Evolutionary conservation across 1,139 yeast genomes (phyloP).

Genomic region (Zhuliangozyma parablackwelliae): DNA sequence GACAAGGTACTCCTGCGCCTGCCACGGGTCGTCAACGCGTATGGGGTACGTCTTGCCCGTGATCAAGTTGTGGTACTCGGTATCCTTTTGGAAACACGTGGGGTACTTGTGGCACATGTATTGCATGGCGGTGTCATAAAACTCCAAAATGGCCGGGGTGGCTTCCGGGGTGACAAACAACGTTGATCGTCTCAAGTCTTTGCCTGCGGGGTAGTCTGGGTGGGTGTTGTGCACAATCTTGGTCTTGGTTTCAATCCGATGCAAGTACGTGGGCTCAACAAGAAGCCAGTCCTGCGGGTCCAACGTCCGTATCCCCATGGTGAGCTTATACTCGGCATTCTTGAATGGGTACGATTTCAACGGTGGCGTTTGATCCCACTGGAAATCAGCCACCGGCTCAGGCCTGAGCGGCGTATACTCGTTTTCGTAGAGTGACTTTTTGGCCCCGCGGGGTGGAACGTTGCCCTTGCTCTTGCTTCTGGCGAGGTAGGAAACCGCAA

Average conservation of each 20-base stretch:
- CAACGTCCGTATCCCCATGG: slow-evolving; percentile 60
- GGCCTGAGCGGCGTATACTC: slow-evolving; percentile 3
- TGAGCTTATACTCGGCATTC: slow-evolving; percentile 44
- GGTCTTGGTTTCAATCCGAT: slow-evolving; percentile 40
- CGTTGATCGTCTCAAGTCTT: slow-evolving; percentile 26
- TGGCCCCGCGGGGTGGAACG: no score
- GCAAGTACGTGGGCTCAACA: slow-evolving; percentile 59
- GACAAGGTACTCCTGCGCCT: slow-evolving; percentile 40
- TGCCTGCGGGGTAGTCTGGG: slow-evolving; percentile 29
- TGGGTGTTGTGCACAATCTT: slow-evolving; percentile 35
- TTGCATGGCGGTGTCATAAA: slow-evolving; percentile 45
- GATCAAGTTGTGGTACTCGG: slow-evolving; percentile 37
- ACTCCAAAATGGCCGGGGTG: slow-evolving; percentile 50
- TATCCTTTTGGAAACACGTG: slow-evolving; percentile 38
- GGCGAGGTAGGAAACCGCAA: no score
- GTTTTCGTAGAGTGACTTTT: background rate
- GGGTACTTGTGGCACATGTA: slow-evolving; percentile 59
- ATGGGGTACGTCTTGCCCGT: slow-evolving; percentile 36
- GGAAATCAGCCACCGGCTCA: slow-evolving; percentile 7
- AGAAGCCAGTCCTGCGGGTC: slow-evolving; percentile 61
- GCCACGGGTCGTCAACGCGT: slow-evolving; percentile 17
- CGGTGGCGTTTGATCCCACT: slow-evolving; percentile 14
- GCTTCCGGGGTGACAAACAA: slow-evolving; percentile 40
- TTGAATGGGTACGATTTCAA: slow-evolving; percentile 19
- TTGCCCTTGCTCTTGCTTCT: no score